Evolutionary conservation across 108 stramenopile species (phyloP).

Genomic region (Bacterosira constricta): DNA sequence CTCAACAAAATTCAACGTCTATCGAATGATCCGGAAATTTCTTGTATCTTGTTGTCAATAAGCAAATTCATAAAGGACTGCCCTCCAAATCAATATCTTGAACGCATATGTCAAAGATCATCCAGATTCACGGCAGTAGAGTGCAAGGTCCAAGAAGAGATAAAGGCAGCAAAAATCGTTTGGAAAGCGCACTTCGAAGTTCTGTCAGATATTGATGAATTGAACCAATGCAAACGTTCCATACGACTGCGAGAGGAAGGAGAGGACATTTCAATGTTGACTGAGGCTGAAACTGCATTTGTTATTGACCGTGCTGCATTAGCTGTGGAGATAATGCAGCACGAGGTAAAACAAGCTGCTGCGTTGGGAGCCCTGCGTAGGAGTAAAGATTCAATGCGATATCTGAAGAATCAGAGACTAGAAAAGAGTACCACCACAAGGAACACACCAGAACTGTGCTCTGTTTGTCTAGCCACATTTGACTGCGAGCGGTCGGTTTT

Average conservation of each 20-base stretch:
- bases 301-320: constrained; percentile 50
- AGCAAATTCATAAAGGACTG: constrained; percentile 14
- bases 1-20: constrained; percentile 19
- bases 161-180: constrained; percentile 42
- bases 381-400: constrained; percentile 60
- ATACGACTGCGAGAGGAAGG: constrained; percentile 52
- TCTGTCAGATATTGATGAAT: constrained; percentile 70
- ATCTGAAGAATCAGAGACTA: constrained; percentile 58
- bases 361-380: constrained; percentile 54
- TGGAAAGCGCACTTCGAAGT: constrained; percentile 73
- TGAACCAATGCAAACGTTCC: constrained; percentile 58
- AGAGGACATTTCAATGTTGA: constrained; percentile 54
- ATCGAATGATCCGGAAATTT: constrained; percentile 38
- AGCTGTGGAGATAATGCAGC: constrained; percentile 32
- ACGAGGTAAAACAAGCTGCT: constrained; percentile 65
- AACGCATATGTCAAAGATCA: constrained; percentile 26
- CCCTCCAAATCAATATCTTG: neutral
- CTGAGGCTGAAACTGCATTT: constrained; percentile 47
- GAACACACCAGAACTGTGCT: constrained; percentile 40
- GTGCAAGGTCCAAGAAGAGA: constrained; percentile 45
- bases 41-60: constrained; percentile 22
- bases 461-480: constrained; percentile 61
- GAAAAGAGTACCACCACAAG: constrained; percentile 17
- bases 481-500: constrained; percentile 66
- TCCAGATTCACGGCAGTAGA: constrained; percentile 47